Evolutionary conservation across 2,329 filamentous ascomycete species (phyloP).

Genomic region (Aspergillus tubingensis): DNA sequence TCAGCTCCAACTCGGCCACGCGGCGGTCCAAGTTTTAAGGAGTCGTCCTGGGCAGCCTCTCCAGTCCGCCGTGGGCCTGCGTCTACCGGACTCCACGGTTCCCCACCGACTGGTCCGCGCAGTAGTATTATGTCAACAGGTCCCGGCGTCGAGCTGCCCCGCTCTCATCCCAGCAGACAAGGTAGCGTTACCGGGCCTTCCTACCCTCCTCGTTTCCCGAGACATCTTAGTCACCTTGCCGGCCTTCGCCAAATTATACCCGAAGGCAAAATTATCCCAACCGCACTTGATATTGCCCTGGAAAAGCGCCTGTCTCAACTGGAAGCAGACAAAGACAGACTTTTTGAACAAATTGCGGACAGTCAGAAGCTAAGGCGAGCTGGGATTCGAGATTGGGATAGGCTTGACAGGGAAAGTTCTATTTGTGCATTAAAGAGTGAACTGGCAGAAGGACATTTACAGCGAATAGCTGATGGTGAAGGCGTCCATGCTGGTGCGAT

Average conservation of each 20-base stretch:
- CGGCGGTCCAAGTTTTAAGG: slow-evolving; percentile 39
- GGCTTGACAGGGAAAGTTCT: slow-evolving; percentile 49
- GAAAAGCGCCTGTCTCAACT: slow-evolving; percentile 50
- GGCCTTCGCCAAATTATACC: slow-evolving; percentile 43
- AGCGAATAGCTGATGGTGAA: slow-evolving; percentile 49
- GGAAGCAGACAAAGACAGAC: slow-evolving; percentile 47
- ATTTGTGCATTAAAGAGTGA: slow-evolving; percentile 51
- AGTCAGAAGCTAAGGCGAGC: slow-evolving; percentile 47
- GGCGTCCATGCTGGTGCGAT: slow-evolving; percentile 41
- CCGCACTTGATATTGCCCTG: slow-evolving; percentile 38
- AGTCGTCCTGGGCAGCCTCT: slow-evolving; percentile 34
- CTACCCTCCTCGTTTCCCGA: slow-evolving; percentile 41
- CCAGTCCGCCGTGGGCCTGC: slow-evolving; percentile 39
- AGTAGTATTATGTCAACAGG: slow-evolving; percentile 31
- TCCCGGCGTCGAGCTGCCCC: slow-evolving; percentile 33
- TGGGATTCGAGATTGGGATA: slow-evolving; percentile 51
- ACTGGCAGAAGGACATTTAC: slow-evolving; percentile 50
- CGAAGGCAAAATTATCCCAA: slow-evolving; percentile 45
- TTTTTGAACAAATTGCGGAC: slow-evolving; percentile 48
- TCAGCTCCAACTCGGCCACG: slow-evolving; percentile 52
- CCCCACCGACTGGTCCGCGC: slow-evolving; percentile 44
- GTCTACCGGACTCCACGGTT: slow-evolving; percentile 29
- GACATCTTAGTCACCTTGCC: slow-evolving; percentile 42
- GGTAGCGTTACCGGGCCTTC: slow-evolving; percentile 38
- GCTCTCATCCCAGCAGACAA: slow-evolving; percentile 39